Percentiles rank a stretch among this genome's conserved stretches.
Evolutionary conservation across 805 yeast species (phyloP).

Genomic region (Naumovozyma dairenensis): DNA sequence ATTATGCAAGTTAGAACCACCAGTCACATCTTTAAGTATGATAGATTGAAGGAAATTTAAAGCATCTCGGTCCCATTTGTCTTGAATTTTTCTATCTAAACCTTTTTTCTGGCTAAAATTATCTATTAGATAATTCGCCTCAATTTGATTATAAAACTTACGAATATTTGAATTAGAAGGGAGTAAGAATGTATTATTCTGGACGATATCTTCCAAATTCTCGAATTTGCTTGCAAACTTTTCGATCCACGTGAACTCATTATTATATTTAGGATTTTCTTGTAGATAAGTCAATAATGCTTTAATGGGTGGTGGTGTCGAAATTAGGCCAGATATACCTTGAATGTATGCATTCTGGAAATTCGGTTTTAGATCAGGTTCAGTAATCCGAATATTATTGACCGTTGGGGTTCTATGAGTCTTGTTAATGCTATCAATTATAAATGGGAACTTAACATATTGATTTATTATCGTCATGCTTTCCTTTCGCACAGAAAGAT

Average conservation of each 20-base stretch:
- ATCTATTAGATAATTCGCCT: slow-evolving; percentile 35
- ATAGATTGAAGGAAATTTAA: slow-evolving; percentile 20
- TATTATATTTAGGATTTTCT: background rate
- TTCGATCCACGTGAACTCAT: background rate
- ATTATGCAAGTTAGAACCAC: slow-evolving; percentile 32
- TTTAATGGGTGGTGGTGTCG: slow-evolving; percentile 29
- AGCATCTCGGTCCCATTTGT: slow-evolving; percentile 17
- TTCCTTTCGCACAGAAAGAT: slow-evolving; percentile 16
- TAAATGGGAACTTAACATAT: slow-evolving; percentile 14
- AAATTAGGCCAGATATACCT: slow-evolving; percentile 43
- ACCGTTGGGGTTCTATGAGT: slow-evolving; percentile 11
- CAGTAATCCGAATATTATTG: slow-evolving; percentile 35
- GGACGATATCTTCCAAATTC: slow-evolving; percentile 7
- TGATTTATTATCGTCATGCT: slow-evolving; percentile 10
- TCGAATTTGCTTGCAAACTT: background rate
- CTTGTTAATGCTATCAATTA: slow-evolving; percentile 19
- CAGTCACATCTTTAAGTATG: slow-evolving; percentile 34
- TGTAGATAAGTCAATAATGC: slow-evolving; percentile 25
- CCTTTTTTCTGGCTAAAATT: slow-evolving; percentile 6
- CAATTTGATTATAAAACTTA: slow-evolving; percentile 32
- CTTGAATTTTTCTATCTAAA: slow-evolving; percentile 6
- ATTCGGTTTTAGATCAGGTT: slow-evolving; percentile 46
- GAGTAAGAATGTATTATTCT: slow-evolving; percentile 36
- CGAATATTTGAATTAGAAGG: slow-evolving; percentile 36
- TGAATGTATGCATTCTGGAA: slow-evolving; percentile 60